A percentile compares a stretch with the other conserved stretches of the same genome.
Evolutionary conservation across 2,329 filamentous ascomycete genomes (phyloP).

Genomic region (Didymella lethalis): DNA sequence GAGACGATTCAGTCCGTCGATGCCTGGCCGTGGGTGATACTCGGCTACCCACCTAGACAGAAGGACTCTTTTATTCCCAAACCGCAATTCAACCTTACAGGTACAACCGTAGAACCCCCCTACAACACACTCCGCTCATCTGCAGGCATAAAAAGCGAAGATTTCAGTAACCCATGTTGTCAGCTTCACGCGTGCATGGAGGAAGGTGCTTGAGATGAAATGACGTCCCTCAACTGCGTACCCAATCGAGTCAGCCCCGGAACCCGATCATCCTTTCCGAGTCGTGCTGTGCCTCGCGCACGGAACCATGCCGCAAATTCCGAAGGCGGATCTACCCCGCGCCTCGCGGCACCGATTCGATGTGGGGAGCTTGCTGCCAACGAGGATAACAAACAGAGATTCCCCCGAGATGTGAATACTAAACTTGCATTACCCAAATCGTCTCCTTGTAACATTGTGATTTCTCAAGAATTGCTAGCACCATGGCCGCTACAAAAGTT

Average conservation of each 20-base stretch:
- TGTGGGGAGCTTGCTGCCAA: neutral
- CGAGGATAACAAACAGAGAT: neutral
- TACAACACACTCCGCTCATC: no score
- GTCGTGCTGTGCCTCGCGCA: neutral
- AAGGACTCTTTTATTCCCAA: no score
- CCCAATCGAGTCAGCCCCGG: no score
- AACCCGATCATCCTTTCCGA: no score
- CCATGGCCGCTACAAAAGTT: conserved; percentile 54
- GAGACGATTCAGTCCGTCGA: neutral
- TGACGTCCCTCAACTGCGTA: no score
- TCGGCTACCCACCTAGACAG: neutral
- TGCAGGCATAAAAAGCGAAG: no score
- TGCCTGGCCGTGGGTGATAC: neutral
- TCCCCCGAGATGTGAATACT: neutral
- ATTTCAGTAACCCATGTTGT: no score
- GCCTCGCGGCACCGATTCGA: neutral
- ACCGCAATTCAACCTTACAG: no score
- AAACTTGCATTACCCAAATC: neutral
- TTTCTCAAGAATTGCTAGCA: no score
- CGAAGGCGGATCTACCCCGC: conserved; percentile 1
- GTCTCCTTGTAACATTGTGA: neutral
- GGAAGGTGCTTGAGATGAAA: no score
- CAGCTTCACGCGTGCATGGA: no score
- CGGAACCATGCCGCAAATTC: neutral
- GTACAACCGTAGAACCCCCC: no score